Percentiles rank a stretch among this genome's conserved stretches.
phyloP scores from a whole-genome alignment of 768 basidiomycete genomes.

The Trametes maxima region DNA sequence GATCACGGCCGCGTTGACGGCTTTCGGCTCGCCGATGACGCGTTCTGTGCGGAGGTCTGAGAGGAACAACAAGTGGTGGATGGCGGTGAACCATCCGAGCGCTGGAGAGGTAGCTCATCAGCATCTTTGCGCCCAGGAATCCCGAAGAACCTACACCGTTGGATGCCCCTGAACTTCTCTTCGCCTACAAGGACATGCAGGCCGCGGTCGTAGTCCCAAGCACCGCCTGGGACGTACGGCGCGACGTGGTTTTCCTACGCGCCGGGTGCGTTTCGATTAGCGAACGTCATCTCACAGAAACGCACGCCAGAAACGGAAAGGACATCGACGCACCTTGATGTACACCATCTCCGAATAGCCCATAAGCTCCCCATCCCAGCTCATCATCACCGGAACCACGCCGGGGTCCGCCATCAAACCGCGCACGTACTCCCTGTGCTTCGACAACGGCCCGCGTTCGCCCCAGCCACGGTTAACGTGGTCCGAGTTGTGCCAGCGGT shows the following conservation, averaged over 20 bases:
- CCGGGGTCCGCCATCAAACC: constrained; percentile 41
- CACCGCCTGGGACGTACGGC: constrained; percentile 32
- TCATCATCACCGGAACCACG: constrained; percentile 45
- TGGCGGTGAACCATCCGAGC: constrained; percentile 40
- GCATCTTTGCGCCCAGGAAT: constrained; percentile 2
- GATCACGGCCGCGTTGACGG: constrained; percentile 35
- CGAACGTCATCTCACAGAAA: constrained; percentile 20
- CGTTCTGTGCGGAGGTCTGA: constrained; percentile 44
- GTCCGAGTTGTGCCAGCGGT: constrained; percentile 52
- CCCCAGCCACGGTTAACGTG: constrained; percentile 50
- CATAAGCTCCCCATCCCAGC: constrained; percentile 46
- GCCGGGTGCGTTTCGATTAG: constrained; percentile 17
- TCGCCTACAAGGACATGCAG: constrained; percentile 52
- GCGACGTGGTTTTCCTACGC: constrained; percentile 27
- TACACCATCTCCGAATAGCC: constrained; percentile 52
- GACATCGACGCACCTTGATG: constrained; percentile 43
- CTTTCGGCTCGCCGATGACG: constrained; percentile 47
- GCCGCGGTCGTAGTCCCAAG: constrained; percentile 39
- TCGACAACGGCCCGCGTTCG: constrained; percentile 46
- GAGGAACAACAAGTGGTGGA: constrained; percentile 48
- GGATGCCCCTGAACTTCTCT: constrained; percentile 46
- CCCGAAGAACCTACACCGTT: constrained; percentile 39
- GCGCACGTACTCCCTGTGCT: constrained; percentile 45
- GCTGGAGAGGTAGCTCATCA: constrained; percentile 8
- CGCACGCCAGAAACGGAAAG: background rate